These are phyloP conservation scores for Metarhizium sp. DNA, from an alignment of 2,329 filamentous ascomycete genomes.

Conservation along the genomic window DNA sequence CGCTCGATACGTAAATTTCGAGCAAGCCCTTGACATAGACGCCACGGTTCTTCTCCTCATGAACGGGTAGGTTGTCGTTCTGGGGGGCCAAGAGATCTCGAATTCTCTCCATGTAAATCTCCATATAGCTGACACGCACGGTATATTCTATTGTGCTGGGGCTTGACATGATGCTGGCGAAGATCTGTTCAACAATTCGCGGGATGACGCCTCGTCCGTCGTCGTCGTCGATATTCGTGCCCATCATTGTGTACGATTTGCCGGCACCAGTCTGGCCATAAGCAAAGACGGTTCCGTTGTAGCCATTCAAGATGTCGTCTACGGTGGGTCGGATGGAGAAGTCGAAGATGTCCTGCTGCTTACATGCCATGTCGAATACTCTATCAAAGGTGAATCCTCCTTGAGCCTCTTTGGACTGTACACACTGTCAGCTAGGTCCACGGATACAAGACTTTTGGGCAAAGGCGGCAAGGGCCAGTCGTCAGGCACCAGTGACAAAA, in stretches of 20 bases:
- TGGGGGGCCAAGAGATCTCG: slow-evolving; percentile 84
- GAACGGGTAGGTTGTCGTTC: slow-evolving; percentile 94
- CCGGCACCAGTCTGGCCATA: slow-evolving; percentile 97
- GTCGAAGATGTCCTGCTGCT: slow-evolving; percentile 91
- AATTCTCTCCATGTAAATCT: slow-evolving; percentile 99
- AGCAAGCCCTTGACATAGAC: slow-evolving; percentile 94
- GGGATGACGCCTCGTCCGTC: slow-evolving; percentile 89
- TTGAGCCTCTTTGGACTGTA: slow-evolving; percentile 69
- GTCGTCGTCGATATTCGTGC: slow-evolving; percentile 78
- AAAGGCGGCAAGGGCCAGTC: not conserved
- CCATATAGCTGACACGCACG: slow-evolving; percentile 98
- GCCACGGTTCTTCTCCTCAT: slow-evolving; percentile 92
- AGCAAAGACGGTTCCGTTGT: slow-evolving; percentile 98
- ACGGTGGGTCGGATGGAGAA: slow-evolving; percentile 95
- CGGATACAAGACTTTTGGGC: not conserved
- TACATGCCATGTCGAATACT: slow-evolving; percentile 89
- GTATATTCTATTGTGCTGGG: slow-evolving; percentile 95
- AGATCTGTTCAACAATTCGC: slow-evolving; percentile 95
- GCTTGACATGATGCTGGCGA: slow-evolving; percentile 85
- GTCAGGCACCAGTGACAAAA: not conserved
- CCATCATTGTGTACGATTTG: slow-evolving; percentile 94
- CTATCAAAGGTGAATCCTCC: slow-evolving; percentile 94
- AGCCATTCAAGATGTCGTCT: slow-evolving; percentile 96
- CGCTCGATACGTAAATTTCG: slow-evolving; percentile 91
- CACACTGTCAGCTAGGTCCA: slow-evolving; percentile 13